Conservation (phyloP, 2,329 filamentous ascomycete species). For the Cytospora chrysosperma region DNA sequence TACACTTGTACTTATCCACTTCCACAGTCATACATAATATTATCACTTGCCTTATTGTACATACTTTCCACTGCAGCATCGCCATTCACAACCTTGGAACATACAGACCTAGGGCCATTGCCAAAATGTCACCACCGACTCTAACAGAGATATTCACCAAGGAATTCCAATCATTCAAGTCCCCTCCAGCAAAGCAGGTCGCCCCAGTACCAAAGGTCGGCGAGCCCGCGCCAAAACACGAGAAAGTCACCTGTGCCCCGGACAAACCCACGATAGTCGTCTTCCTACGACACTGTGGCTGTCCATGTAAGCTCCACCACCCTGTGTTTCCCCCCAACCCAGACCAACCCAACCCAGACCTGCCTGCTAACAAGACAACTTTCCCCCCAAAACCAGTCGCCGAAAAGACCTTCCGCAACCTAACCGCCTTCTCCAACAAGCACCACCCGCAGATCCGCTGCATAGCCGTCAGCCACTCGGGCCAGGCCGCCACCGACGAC, state of each 20-base stretch:
- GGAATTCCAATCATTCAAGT: conserved; percentile 22
- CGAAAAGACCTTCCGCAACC: conserved; percentile 61
- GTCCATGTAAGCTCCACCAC: conserved; percentile 57
- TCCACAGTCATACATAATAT: no score
- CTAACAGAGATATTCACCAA: conserved; percentile 14
- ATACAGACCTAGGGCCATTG: not conserved
- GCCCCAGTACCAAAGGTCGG: conserved; percentile 52
- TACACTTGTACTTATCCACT: no score
- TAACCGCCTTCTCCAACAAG: conserved; percentile 51
- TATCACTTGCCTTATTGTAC: no score
- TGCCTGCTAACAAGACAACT: not conserved
- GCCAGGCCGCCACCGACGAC: conserved; percentile 49
- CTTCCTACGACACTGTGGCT: conserved; percentile 72
- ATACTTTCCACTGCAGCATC: not conserved
- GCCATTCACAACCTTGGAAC: not conserved
- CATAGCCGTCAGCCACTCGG: conserved; percentile 63
- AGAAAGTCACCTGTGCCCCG: conserved; percentile 51
- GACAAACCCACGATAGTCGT: conserved; percentile 60
- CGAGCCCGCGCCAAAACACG: conserved; percentile 53
- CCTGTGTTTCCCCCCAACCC: not conserved
- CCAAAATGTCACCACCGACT: conserved; percentile 5
- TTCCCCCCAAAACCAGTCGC: conserved; percentile 55
- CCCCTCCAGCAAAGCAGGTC: conserved; percentile 38
- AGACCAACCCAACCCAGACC: not conserved
- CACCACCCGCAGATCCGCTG: conserved; percentile 52